Evolutionary conservation across 148 eudicot species (phyloP), one percentile per base, ranked within the genome.

Genomic region (Camellia sinensis): DNA sequence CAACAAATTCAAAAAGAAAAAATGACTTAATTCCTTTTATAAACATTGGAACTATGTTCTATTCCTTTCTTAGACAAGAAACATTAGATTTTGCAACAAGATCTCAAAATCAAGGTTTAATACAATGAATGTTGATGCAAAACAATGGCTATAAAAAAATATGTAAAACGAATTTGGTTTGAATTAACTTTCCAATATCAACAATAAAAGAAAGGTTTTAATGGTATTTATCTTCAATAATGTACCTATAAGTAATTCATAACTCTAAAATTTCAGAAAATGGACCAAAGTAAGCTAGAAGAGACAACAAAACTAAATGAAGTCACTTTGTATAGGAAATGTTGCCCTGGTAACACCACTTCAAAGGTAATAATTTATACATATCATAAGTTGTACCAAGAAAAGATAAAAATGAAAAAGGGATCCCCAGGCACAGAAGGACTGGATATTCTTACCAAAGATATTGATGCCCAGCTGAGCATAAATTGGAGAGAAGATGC

Each of bases 401-500:
- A 41, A 78, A 53, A 22, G 52, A 2, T 54, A 41, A 6, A 54
- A 80, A 29, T 65, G 63, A 74, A 43, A 56, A 62, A 22, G 45
- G 22, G 19, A 43, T 64, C 71, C 43, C 4, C 40, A 53, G 17
- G 17, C 10, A 41, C 8, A 53, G 65, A 9, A 60, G 18, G 64
- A 11, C 37, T 9, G 37, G 29, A 75, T 65, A 73, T 43, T 61
- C 93, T 84, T 84, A 93, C 97, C 97, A 82, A 93, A 93, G 13
- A 93, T 89, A 81, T 91, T 79, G 75, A 93, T 93, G 82, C 97
- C 97, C 79, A 93, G 94, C 70, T 93, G 94, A 74, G 90, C 93
- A 83, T 93, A 93, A 61, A 93, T 91, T 37, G 97, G 97, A 78
- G 97, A 93, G 87, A 91, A 93, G 81, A 93, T 89, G 3, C 97